Percentiles rank a stretch among this genome's conserved stretches.
These are phyloP conservation scores for Lactifluus hygrophoroides DNA, from an alignment of 768 basidiomycete species.

Conservation along the genomic window DNA sequence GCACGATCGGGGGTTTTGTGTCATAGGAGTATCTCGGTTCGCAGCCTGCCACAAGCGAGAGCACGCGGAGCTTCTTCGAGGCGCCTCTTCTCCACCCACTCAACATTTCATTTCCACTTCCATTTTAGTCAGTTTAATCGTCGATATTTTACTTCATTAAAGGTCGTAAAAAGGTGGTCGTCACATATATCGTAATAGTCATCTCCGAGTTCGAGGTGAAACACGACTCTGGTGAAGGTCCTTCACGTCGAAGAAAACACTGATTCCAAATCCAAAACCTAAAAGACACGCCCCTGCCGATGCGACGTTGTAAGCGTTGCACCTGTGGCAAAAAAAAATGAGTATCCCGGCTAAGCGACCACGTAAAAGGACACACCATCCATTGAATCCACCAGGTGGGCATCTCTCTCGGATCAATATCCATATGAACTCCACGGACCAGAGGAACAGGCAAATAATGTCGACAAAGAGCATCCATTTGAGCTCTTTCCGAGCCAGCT, in stretches of 20 bases:
- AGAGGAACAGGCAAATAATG: constrained; percentile 38
- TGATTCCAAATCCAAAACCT: constrained; percentile 44
- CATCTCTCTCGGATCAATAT: constrained; percentile 55
- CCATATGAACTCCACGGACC: constrained; percentile 52
- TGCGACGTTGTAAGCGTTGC: constrained; percentile 62
- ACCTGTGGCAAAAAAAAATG: constrained; percentile 36
- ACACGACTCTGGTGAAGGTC: constrained; percentile 52
- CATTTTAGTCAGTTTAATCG: background rate
- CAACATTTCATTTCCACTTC: background rate
- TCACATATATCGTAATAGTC: constrained; percentile 4
- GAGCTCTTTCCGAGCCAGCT: constrained; percentile 41
- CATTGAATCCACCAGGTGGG: constrained; percentile 50
- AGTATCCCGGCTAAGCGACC: background rate
- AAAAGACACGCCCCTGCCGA: constrained; percentile 54
- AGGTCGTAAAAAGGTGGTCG: constrained; percentile 1
- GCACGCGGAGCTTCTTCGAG: background rate
- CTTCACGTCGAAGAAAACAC: constrained; percentile 57
- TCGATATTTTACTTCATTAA: background rate
- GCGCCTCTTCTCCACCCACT: background rate
- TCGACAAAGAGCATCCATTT: constrained; percentile 48
- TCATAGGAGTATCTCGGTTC: constrained; percentile 8
- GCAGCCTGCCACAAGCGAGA: background rate
- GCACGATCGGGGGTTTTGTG: constrained; percentile 9
- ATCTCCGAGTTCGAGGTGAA: constrained; percentile 54
- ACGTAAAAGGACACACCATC: constrained; percentile 42